These are phyloP conservation scores for Fragaria ananassa DNA, from an alignment of 306 rosid genomes.

Conservation along the genomic window DNA sequence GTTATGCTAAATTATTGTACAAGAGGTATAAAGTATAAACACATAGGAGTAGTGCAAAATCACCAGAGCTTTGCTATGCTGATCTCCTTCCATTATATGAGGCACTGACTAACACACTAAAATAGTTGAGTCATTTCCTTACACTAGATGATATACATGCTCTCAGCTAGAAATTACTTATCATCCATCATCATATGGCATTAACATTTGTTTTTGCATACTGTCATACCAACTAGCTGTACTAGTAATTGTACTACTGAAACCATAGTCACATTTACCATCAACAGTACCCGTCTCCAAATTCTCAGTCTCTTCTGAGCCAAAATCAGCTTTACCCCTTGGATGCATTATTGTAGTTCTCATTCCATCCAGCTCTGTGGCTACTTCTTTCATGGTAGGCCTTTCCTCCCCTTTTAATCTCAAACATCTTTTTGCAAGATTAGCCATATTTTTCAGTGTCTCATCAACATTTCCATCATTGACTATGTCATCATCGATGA, in stretches of 20 bases:
- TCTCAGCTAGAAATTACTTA: not conserved
- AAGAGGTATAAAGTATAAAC: not conserved
- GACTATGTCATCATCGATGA: not conserved
- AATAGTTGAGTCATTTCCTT: not conserved
- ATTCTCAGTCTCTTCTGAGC: not conserved
- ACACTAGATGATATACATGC: not conserved
- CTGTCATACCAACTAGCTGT: not conserved
- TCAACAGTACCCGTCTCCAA: no score
- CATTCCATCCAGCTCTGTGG: conserved; percentile 23
- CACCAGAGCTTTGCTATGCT: not conserved
- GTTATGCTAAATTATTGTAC: not conserved
- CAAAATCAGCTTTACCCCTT: not conserved
- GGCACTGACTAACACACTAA: not conserved
- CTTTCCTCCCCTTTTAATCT: conserved; percentile 19
- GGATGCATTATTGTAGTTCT: not conserved
- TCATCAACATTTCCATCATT: not conserved
- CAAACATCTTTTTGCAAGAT: conserved; percentile 7
- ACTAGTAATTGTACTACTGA: not conserved
- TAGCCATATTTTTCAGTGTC: not conserved
- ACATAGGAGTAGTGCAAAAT: not conserved
- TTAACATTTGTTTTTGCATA: not conserved
- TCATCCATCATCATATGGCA: not conserved
- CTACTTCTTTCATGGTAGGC: conserved; percentile 14
- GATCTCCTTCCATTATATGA: not conserved
- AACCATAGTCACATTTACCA: not conserved